A percentile compares a stretch with the other conserved stretches of the same genome.
These are phyloP conservation scores for Plantago ovata DNA, from an alignment of 257 asterid species.

Conservation along the genomic window DNA sequence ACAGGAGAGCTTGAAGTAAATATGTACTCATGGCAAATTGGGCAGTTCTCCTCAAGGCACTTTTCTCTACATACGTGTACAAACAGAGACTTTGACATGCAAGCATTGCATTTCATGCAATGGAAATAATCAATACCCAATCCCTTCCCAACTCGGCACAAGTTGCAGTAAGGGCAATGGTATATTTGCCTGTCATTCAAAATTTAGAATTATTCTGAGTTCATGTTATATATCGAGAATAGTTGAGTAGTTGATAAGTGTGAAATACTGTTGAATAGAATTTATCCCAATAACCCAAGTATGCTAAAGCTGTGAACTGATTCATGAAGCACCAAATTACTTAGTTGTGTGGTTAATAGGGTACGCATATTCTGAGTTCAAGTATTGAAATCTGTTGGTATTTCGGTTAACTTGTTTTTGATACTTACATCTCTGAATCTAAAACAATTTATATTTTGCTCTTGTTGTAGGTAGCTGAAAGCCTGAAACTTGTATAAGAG, in stretches of 20 bases:
- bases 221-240: neutral
- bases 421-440: too few relatives aligned
- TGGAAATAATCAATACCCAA: slow-evolving; percentile 80
- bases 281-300: too few relatives aligned
- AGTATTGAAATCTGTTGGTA: too few relatives aligned
- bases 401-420: too few relatives aligned
- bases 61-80: slow-evolving; percentile 78
- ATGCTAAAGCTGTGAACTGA: too few relatives aligned
- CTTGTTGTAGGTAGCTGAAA: too few relatives aligned
- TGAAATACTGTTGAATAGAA: too few relatives aligned
- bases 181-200: slow-evolving; percentile 65
- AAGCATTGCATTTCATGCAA: slow-evolving; percentile 94
- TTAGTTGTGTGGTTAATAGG: too few relatives aligned
- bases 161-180: slow-evolving; percentile 92
- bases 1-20: slow-evolving; percentile 76
- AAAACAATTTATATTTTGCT: too few relatives aligned
- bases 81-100: slow-evolving; percentile 64
- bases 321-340: too few relatives aligned
- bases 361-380: too few relatives aligned
- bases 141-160: slow-evolving; percentile 89
- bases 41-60: slow-evolving; percentile 84
- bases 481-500: too few relatives aligned
- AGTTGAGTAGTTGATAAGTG: neutral
- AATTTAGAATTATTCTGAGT: slow-evolving; percentile 32
- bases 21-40: slow-evolving; percentile 78